Evolutionary conservation across 805 yeast species (phyloP).

Genomic region (Candida verbasci): DNA sequence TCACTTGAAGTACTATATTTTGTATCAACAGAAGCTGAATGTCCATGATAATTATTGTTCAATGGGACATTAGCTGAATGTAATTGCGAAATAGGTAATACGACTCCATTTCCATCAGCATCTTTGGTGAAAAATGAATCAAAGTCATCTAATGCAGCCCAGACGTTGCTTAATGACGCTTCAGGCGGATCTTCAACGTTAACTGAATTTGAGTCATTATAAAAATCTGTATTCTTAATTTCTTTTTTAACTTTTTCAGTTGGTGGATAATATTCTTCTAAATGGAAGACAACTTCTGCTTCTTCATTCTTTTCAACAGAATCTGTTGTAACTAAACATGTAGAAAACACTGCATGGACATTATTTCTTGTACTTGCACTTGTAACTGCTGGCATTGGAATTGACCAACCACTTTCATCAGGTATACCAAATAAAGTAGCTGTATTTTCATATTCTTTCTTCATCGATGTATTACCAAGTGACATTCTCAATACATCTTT

Average conservation of each 20-base stretch:
- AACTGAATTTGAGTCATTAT: slow-evolving; percentile 42
- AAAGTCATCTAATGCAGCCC: slow-evolving; percentile 86
- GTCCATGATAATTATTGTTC: slow-evolving; percentile 29
- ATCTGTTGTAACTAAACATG: slow-evolving; percentile 53
- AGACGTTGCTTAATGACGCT: slow-evolving; percentile 80
- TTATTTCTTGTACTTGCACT: slow-evolving; percentile 87
- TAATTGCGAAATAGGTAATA: not conserved
- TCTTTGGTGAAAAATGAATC: slow-evolving; percentile 80
- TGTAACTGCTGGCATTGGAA: slow-evolving; percentile 90
- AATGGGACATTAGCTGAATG: not conserved
- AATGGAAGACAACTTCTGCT: slow-evolving; percentile 49
- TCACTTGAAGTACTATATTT: slow-evolving; percentile 36
- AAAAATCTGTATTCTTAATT: not conserved
- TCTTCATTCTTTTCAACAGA: slow-evolving; percentile 28
- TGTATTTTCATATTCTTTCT: slow-evolving; percentile 78
- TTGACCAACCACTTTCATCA: slow-evolving; percentile 93
- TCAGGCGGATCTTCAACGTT: slow-evolving; percentile 59
- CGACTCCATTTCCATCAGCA: slow-evolving; percentile 10
- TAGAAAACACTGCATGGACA: slow-evolving; percentile 90
- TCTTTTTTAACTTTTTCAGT: slow-evolving; percentile 15
- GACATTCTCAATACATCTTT: slow-evolving; percentile 90
- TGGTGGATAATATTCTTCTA: slow-evolving; percentile 52
- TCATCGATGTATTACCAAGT: slow-evolving; percentile 73
- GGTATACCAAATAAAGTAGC: slow-evolving; percentile 94
- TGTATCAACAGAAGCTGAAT: slow-evolving; percentile 60